These are phyloP conservation scores for Chaetoceros muelleri DNA, from an alignment of 108 stramenopile species.

Conservation along the genomic window DNA sequence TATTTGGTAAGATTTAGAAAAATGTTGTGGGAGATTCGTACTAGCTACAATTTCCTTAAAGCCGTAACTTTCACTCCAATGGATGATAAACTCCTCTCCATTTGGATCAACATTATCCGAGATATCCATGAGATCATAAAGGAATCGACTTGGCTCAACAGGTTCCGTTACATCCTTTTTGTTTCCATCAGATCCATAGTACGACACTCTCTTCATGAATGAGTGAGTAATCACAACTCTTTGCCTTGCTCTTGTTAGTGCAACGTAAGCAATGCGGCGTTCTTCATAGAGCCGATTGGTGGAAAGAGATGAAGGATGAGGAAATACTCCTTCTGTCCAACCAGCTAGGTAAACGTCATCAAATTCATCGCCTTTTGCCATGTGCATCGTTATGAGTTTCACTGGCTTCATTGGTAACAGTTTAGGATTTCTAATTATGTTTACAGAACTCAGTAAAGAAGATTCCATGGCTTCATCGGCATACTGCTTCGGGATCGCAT, in stretches of 20 bases:
- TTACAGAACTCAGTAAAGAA: constrained; percentile 2
- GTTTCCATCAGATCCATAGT: constrained; percentile 18
- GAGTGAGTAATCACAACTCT: constrained; percentile 42
- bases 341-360: constrained; percentile 49
- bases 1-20: constrained; percentile 19
- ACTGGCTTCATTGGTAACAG: constrained; percentile 39
- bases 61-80: constrained; percentile 30
- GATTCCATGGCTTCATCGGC: constrained; percentile 3
- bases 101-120: constrained; percentile 16
- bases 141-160: constrained; percentile 38
- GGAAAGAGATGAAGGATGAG: constrained; percentile 27
- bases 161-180: constrained; percentile 26
- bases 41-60: constrained; percentile 34
- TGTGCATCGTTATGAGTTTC: constrained; percentile 48
- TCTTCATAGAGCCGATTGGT: constrained; percentile 43
- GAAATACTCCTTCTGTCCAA: constrained; percentile 54
- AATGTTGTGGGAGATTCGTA: constrained; percentile 23
- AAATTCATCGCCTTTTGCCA: constrained; percentile 49
- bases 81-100: constrained; percentile 6
- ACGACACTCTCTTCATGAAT: constrained; percentile 17
- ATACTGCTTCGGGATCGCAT: constrained; percentile 5
- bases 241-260: constrained; percentile 42
- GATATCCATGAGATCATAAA: constrained; percentile 23
- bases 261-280: constrained; percentile 51
- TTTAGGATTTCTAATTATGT: constrained; percentile 1